These are phyloP conservation scores for Dactylonectria macrodidyma DNA, from an alignment of 2,329 filamentous ascomycete species.

Conservation along the genomic window DNA sequence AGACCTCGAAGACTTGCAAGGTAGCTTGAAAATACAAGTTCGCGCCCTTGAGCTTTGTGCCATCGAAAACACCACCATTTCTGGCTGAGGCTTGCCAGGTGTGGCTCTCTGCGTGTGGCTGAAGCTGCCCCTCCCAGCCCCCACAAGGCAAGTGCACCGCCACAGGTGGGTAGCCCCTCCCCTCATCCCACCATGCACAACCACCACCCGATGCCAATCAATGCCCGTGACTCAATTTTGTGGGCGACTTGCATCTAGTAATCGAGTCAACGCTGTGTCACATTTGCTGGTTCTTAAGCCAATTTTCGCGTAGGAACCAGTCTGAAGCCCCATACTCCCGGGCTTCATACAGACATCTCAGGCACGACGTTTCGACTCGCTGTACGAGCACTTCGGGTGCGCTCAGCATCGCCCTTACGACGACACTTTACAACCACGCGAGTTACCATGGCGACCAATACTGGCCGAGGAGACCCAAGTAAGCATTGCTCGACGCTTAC, in stretches of 20 bases:
- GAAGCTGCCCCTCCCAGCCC: slow-evolving; percentile 27
- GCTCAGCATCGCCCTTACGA: slow-evolving; percentile 64
- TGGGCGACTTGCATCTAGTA: slow-evolving; percentile 31
- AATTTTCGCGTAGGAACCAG: slow-evolving; percentile 42
- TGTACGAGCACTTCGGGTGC: slow-evolving; percentile 71
- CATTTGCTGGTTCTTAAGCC: slow-evolving; percentile 28
- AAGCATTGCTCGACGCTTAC: slow-evolving; percentile 26
- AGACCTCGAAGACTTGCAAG: background rate
- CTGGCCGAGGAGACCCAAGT: slow-evolving; percentile 62
- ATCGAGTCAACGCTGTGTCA: slow-evolving; percentile 43
- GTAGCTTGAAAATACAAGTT: background rate
- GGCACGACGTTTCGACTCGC: slow-evolving; percentile 66
- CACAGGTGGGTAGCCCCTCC: slow-evolving; percentile 24
- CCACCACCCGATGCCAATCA: slow-evolving; percentile 28
- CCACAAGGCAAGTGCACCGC: slow-evolving; percentile 33
- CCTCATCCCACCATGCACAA: slow-evolving; percentile 40
- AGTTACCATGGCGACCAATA: slow-evolving; percentile 73
- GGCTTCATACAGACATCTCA: slow-evolving; percentile 56
- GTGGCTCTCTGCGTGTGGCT: slow-evolving; percentile 31
- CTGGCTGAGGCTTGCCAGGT: background rate
- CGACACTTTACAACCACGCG: slow-evolving; percentile 58
- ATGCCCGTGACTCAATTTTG: slow-evolving; percentile 47
- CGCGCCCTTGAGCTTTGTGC: slow-evolving; percentile 6
- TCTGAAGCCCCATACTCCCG: slow-evolving; percentile 53
- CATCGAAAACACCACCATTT: slow-evolving; percentile 26